Evolutionary conservation across 352 stramenopile species (phyloP).

Genomic region (Nothophytophthora sp.): DNA sequence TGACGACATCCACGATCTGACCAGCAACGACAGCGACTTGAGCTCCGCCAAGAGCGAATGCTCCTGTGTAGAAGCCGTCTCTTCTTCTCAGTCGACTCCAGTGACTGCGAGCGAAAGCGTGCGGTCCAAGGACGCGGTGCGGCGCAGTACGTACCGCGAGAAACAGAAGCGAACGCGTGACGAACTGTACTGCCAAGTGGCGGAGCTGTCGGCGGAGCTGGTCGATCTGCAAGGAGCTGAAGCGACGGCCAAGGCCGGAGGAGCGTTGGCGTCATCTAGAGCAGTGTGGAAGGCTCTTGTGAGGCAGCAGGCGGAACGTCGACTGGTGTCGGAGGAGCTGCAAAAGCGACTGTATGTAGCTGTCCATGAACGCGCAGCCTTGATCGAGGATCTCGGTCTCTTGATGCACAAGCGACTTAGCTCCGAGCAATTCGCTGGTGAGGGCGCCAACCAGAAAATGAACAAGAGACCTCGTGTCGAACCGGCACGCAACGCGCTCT

Average conservation of each 20-base stretch:
- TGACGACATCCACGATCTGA: too few relatives aligned
- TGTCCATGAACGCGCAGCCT: neutral
- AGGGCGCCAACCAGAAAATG: too few relatives aligned
- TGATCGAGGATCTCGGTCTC: slow-evolving; percentile 8
- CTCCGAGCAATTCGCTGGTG: neutral
- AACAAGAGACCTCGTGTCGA: too few relatives aligned
- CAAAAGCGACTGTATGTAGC: slow-evolving; percentile 1
- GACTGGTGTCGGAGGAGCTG: slow-evolving; percentile 10
- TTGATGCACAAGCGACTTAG: slow-evolving; percentile 2
- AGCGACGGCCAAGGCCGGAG: neutral
- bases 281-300: slow-evolving; percentile 16
- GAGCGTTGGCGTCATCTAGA: neutral
- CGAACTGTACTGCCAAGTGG: slow-evolving; percentile 12
- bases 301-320: slow-evolving; percentile 6
- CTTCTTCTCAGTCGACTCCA: too few relatives aligned
- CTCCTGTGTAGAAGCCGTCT: too few relatives aligned
- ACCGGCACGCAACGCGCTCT: too few relatives aligned
- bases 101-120: too few relatives aligned
- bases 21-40: too few relatives aligned
- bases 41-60: too few relatives aligned
- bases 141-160: slow-evolving; percentile 23
- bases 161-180: slow-evolving; percentile 17
- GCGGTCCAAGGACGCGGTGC: slow-evolving; percentile 4
- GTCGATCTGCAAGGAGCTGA: slow-evolving; percentile 4
- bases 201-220: slow-evolving; percentile 15